Base-by-base conservation (phyloP, 75 land plant genomes). In the Chamaecyparis obtusa region DNA sequence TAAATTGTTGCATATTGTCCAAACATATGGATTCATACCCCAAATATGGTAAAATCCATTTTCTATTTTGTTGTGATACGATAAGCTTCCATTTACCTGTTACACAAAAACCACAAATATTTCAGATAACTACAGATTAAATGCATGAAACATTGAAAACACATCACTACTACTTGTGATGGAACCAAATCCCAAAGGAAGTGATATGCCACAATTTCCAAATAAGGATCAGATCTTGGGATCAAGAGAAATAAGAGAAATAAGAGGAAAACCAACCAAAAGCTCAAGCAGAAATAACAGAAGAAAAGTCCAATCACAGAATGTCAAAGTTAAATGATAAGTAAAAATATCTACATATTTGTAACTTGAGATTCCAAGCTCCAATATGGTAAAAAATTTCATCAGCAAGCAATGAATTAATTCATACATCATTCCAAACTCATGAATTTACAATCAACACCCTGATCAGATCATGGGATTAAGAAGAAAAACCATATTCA, bases 21-120 rank as follows among this genome's bases (percentile, higher is more conserved):
- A 97, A 15, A 97, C 91, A 91, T 95, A 90, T 10, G 99, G 96
- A 91, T 93, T 90, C 92, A 97, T 89, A 30, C 99, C 99, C 74
- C 90, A 90, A 32, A 97, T 93, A 48, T 88, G 43, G 86, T 97
- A 95, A 91, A 97, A 97, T 19, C 97, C 98, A 94, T 95, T 94
- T 76, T 94, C 93, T 83, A 96, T 90, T 87, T 89, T 95, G 89
- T 96, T 96, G 76, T 83, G 88, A 86, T 96, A 96, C 81, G 95
- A 95, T 35, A 96, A 57, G 80, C 93, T 94, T n/a, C 96, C 96
- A 89, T 92, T 95, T 44, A 96, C 96, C 98, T 96, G 88, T 54
- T 35, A 21, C 67, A 84, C 85, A 84, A 19, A n/a, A 84, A 51
- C 33, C 36, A 36, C 67, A 84, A 35, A 54, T 36, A 51, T 5